Conservation (phyloP, 2,329 filamentous ascomycete species). For the Cercospora brassicicola region DNA sequence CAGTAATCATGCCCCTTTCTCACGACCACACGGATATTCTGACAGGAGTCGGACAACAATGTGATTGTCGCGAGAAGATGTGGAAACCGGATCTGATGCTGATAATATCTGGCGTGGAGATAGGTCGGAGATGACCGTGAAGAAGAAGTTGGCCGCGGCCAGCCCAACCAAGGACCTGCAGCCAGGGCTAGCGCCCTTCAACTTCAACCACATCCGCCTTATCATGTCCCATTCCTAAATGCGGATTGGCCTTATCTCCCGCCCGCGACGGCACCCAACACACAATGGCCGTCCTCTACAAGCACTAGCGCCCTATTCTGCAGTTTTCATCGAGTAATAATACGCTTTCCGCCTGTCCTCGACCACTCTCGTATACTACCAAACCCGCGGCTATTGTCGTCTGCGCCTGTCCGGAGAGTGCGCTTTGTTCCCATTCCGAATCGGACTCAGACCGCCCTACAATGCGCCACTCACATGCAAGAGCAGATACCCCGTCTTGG, state of each 20-base stretch:
- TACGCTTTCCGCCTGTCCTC: not conserved
- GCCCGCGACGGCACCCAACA: not conserved
- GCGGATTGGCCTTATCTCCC: conserved; percentile 12
- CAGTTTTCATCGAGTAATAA: conserved; percentile 29
- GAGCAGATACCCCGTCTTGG: conserved; percentile 20
- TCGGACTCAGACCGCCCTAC: conserved; percentile 9
- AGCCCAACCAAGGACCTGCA: not conserved
- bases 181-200: not conserved
- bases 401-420: conserved; percentile 9
- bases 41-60: not conserved
- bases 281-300: not conserved
- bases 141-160: conserved; percentile 7
- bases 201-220: conserved; percentile 8
- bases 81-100: not conserved
- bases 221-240: conserved; percentile 3
- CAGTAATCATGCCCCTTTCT: not conserved
- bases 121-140: conserved; percentile 6
- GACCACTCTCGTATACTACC: not conserved
- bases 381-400: not conserved
- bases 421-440: conserved; percentile 19
- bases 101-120: not conserved
- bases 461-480: conserved; percentile 9
- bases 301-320: conserved; percentile 8
- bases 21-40: not conserved
- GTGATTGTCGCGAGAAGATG: not conserved